phyloP scores from a whole-genome alignment of 1,139 yeast genomes.

The Magnusiomyces clavatus region DNA sequence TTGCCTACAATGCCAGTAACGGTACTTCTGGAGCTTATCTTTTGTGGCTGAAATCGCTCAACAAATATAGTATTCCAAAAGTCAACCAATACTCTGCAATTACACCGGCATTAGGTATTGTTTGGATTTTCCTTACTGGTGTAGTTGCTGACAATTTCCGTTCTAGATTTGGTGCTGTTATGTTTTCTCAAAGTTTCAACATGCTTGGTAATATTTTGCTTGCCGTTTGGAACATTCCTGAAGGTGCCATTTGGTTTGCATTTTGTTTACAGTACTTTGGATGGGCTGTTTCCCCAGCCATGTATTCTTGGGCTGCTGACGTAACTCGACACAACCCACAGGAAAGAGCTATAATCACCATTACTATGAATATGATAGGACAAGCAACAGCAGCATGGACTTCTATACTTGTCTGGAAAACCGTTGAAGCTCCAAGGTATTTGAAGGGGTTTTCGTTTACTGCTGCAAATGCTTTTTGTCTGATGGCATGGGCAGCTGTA shows the following conservation, averaged over 20 bases:
- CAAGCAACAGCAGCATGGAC: constrained; percentile 25
- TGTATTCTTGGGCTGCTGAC: constrained; percentile 22
- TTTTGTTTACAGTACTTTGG: constrained; percentile 40
- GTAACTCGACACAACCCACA: constrained; percentile 26
- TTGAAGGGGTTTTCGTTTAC: constrained; percentile 47
- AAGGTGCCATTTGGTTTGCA: constrained; percentile 42
- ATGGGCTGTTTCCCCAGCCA: constrained; percentile 39
- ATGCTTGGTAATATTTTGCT: constrained; percentile 39
- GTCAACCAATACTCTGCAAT: constrained; percentile 39
- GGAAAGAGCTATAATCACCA: constrained; percentile 36
- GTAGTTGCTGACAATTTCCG: constrained; percentile 44
- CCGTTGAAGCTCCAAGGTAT: constrained; percentile 46
- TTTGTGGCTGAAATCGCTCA: constrained; percentile 44
- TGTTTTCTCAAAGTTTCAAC: constrained; percentile 45
- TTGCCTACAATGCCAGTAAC: constrained; percentile 57
- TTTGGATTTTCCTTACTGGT: constrained; percentile 42
- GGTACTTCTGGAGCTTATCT: constrained; percentile 47
- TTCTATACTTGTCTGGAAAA: constrained; percentile 35
- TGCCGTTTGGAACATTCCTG: constrained; percentile 41
- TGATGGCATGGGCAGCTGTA: constrained; percentile 39
- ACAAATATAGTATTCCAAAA: constrained; percentile 34
- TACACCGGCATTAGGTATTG: constrained; percentile 46
- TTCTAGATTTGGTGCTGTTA: constrained; percentile 50
- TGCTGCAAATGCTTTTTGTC: constrained; percentile 44
- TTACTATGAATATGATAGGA: constrained; percentile 35